Base-by-base conservation (phyloP, 208 protist species). In the Porcisia deanei region DNA sequence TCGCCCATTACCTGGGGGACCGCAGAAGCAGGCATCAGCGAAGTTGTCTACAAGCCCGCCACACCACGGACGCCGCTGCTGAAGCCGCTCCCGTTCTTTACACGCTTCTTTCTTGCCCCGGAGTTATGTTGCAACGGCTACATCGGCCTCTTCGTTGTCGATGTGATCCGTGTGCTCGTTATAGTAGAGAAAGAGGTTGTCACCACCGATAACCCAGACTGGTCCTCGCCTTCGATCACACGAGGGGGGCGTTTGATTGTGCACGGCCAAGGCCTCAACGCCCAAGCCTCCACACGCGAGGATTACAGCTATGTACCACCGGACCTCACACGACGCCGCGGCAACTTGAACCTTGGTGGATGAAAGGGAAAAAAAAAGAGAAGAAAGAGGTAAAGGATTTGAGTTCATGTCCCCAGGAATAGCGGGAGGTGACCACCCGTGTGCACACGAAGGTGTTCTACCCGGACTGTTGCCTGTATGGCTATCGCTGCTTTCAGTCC, bases 41-140 rank as follows among this genome's bases (percentile, higher is more conserved):
- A 3, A 10, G 2, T n/a, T 34, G 25, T 20, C 34, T 8, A 43
- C 22, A 37, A 47, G 63, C 14, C 52, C 34, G 53, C 34, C 2
- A 55, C 65, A 65, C 6, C 74, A 14, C 2, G 8, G 53, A 66
- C 66, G 30, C 22, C 55, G n/a, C 34, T 58, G 52, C 82, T 75
- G 66, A 76, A 49, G 69, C 73, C 82, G 60, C 75, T 79, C 34
- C 77, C 79, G 14, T 81, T 78, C 79, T 78, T 69, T 63, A 90
- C 86, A 49, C 91, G 89, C 45, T 95, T 89, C 73, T 94, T 94
- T 41, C 78, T 95, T 43, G 83, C 83, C 30, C 91, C 91, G 34
- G 87, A 95, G 77, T 76, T 95, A 59, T 92, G 88, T 63, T 73
- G 70, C 8, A 59, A 77, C 55, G 86, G 86, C 10, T 75, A 73